Percentiles rank a stretch among this genome's conserved stretches.
Conservation (phyloP, 345 rosid genomes). For the Eucalyptus regnans region DNA sequence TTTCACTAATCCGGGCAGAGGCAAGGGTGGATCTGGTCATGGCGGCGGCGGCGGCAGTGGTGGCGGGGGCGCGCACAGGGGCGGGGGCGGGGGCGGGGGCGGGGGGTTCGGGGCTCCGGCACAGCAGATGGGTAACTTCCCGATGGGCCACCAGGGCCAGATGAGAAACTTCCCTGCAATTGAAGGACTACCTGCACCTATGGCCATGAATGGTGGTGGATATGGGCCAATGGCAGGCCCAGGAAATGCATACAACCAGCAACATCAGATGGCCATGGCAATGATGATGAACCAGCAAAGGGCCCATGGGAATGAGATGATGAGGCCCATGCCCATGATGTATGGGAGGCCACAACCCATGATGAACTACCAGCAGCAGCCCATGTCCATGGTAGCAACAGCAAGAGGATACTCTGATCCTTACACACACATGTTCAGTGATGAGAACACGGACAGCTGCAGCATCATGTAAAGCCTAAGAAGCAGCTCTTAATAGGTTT, state of each 20-base stretch:
- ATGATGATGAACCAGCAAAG: constrained; percentile 64
- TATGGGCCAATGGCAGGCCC: background rate
- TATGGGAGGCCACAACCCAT: constrained; percentile 54
- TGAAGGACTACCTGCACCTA: constrained; percentile 46
- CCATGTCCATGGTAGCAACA: constrained; percentile 22
- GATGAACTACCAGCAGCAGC: constrained; percentile 28
- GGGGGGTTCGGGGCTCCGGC: constrained; percentile 2
- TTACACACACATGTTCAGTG: constrained; percentile 67
- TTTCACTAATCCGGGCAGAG: background rate
- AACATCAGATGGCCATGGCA: constrained; percentile 27
- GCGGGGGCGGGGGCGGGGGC: background rate
- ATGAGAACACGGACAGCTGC: constrained; percentile 85
- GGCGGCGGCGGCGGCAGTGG: background rate
- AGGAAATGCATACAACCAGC: background rate
- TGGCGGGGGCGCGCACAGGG: background rate
- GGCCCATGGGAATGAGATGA: constrained; percentile 50
- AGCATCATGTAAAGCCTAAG: constrained; percentile 54
- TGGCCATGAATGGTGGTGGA: constrained; percentile 19
- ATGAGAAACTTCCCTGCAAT: constrained; percentile 28
- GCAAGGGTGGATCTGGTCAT: background rate
- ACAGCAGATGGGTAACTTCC: constrained; percentile 14
- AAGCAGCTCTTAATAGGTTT: background rate
- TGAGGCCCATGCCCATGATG: constrained; percentile 56
- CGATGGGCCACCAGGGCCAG: constrained; percentile 5
- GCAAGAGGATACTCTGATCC: constrained; percentile 29